A percentile compares a stretch with the other conserved stretches of the same genome.
Evolutionary conservation across 2,329 filamentous ascomycete species (phyloP).

Genomic region (Pseudogymnoascus sp.): DNA sequence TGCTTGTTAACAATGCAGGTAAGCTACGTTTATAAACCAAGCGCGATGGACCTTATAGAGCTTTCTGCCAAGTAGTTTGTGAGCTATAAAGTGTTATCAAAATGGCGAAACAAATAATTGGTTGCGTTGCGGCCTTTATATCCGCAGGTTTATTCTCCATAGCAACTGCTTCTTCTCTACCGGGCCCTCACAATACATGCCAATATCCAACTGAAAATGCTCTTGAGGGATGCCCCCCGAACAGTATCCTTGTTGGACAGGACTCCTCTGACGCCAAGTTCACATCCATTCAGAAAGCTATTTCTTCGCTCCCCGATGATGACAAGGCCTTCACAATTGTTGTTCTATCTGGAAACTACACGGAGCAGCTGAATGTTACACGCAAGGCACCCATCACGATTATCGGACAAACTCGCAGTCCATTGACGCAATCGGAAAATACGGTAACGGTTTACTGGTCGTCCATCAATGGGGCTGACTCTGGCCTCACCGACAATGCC

Average conservation of each 20-base stretch:
- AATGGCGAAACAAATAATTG: neutral
- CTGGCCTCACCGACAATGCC: constrained; percentile 45
- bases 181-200: constrained; percentile 1
- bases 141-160: neutral
- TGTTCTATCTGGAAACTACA: constrained; percentile 51
- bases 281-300: constrained; percentile 34
- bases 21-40: neutral
- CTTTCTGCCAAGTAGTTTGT: neutral
- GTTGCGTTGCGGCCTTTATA: neutral
- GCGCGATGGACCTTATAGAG: neutral
- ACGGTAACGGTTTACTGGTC: constrained; percentile 52
- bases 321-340: constrained; percentile 43
- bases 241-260: constrained; percentile 37
- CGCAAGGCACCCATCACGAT: constrained; percentile 53
- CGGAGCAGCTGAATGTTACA: constrained; percentile 52
- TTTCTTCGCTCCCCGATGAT: constrained; percentile 18
- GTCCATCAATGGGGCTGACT: constrained; percentile 41
- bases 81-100: neutral
- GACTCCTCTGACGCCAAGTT: constrained; percentile 32
- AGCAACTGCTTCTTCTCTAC: neutral
- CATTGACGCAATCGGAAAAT: constrained; percentile 27
- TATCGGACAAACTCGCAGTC: constrained; percentile 40
- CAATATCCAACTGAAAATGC: constrained; percentile 20
- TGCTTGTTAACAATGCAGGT: neutral
- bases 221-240: constrained; percentile 33